Conservation (phyloP, 306 rosid genomes). For the Abrus precatorius region DNA sequence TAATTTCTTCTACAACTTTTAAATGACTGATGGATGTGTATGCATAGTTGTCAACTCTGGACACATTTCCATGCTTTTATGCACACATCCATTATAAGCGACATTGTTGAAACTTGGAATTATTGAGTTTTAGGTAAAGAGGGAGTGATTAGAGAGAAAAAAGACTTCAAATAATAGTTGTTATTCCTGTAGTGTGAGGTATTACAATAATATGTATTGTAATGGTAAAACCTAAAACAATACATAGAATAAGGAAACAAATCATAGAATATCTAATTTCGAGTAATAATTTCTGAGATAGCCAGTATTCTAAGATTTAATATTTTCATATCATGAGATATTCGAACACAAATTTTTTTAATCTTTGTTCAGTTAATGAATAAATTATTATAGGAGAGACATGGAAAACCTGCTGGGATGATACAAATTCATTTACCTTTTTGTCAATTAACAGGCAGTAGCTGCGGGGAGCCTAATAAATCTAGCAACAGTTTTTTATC, state of each 20-base stretch:
- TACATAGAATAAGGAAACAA: no score
- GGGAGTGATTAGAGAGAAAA: no score
- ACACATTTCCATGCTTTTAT: slow-evolving; percentile 6
- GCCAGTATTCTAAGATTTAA: no score
- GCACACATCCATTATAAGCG: neutral
- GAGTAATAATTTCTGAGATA: no score
- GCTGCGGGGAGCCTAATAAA: slow-evolving; percentile 96
- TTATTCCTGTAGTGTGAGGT: no score
- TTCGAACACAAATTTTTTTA: neutral
- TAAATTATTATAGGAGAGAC: slow-evolving; percentile 24
- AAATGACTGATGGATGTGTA: slow-evolving; percentile 29
- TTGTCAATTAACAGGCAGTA: slow-evolving; percentile 77
- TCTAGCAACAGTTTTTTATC: slow-evolving; percentile 88
- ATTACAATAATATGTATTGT: no score
- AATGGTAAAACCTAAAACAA: no score
- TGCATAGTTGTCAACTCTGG: slow-evolving; percentile 25
- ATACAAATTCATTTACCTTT: slow-evolving; percentile 40
- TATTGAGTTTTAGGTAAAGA: no score
- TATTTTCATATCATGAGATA: no score
- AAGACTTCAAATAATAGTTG: no score
- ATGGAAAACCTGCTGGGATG: slow-evolving; percentile 32
- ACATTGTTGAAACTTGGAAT: neutral
- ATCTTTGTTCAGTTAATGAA: slow-evolving; percentile 17
- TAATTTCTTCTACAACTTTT: slow-evolving; percentile 1
- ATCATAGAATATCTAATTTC: no score